phyloP scores from a whole-genome alignment of 179 eudicot species.

The Silene coronaria region DNA sequence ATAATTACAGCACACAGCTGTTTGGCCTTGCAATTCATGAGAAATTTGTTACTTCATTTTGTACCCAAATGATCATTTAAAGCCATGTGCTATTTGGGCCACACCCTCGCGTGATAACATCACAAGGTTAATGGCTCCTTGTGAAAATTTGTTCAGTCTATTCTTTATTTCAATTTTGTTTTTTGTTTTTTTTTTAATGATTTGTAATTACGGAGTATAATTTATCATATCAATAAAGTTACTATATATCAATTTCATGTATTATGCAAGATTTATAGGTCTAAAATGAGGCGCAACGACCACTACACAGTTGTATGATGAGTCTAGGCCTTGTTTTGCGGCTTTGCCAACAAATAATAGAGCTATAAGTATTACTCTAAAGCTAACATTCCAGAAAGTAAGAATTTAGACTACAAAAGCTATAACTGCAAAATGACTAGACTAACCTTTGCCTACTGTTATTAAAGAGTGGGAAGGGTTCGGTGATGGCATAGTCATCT shows the following conservation, averaged over 20 bases:
- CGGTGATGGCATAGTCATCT: conserved; percentile 8
- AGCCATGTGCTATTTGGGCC: conserved; percentile 25
- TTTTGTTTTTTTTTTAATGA: conserved; percentile 10
- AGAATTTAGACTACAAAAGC: conserved; percentile 8
- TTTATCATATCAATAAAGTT: conserved; percentile 22
- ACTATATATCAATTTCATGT: conserved; percentile 3
- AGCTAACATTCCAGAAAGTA: conserved; percentile 16
- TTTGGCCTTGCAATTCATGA: conserved; percentile 19
- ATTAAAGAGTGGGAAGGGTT: conserved; percentile 2
- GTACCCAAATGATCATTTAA: conserved; percentile 23
- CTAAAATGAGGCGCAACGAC: background rate
- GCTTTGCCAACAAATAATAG: conserved; percentile 5
- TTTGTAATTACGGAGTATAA: conserved; percentile 33
- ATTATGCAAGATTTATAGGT: background rate
- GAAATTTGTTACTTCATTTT: conserved; percentile 17
- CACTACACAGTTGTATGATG: background rate
- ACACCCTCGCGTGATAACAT: conserved; percentile 22
- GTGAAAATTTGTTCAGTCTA: conserved; percentile 15
- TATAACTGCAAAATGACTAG: conserved; percentile 12
- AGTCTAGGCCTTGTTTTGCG: background rate
- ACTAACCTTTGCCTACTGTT: conserved; percentile 13
- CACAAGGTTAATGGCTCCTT: conserved; percentile 19
- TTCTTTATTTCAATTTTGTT: conserved; percentile 29
- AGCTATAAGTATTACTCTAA: conserved; percentile 2
- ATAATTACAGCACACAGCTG: conserved; percentile 22